Evolutionary conservation across 2,329 filamentous ascomycete genomes (phyloP).

Genomic region (Alternaria tenuissima): DNA sequence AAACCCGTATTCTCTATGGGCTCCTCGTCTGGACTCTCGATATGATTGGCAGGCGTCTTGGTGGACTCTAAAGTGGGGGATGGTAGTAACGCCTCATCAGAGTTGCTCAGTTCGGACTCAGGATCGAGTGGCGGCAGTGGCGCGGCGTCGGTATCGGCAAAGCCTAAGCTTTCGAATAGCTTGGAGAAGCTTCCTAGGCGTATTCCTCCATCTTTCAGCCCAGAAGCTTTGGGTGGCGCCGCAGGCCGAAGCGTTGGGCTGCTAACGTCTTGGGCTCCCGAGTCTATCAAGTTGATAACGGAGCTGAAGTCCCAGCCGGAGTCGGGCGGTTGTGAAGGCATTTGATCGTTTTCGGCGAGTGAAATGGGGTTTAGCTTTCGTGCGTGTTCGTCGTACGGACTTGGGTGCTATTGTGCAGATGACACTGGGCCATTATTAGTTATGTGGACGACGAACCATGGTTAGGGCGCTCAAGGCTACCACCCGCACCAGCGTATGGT

Average conservation of each 20-base stretch:
- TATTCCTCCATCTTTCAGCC: constrained; percentile 22
- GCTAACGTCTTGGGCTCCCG: constrained; percentile 30
- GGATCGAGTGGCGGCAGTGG: constrained; percentile 33
- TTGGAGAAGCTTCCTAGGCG: constrained; percentile 57
- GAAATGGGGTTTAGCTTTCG: not conserved
- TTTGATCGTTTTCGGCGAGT: constrained; percentile 16
- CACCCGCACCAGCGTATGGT: not conserved
- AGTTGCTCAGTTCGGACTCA: constrained; percentile 50
- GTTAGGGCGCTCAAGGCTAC: not conserved
- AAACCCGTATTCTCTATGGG: constrained; percentile 9
- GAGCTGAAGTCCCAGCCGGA: constrained; percentile 58
- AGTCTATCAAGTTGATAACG: constrained; percentile 54
- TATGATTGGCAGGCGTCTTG: constrained; percentile 1
- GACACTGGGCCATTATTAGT: constrained; percentile 26
- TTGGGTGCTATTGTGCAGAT: constrained; percentile 25
- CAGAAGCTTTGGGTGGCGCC: constrained; percentile 14
- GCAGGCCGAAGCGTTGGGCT: constrained; percentile 28
- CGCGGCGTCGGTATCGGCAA: constrained; percentile 31
- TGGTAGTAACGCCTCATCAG: constrained; percentile 52
- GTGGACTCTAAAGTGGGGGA: constrained; percentile 19
- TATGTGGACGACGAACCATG: constrained; percentile 9
- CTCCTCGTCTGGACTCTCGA: constrained; percentile 5
- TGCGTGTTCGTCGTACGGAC: constrained; percentile 8
- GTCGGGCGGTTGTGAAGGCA: constrained; percentile 47
- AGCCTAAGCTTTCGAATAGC: constrained; percentile 56